phyloP scores from a whole-genome alignment of 192 early-diverging fungal species.

The Irineochytrium annulatum region DNA sequence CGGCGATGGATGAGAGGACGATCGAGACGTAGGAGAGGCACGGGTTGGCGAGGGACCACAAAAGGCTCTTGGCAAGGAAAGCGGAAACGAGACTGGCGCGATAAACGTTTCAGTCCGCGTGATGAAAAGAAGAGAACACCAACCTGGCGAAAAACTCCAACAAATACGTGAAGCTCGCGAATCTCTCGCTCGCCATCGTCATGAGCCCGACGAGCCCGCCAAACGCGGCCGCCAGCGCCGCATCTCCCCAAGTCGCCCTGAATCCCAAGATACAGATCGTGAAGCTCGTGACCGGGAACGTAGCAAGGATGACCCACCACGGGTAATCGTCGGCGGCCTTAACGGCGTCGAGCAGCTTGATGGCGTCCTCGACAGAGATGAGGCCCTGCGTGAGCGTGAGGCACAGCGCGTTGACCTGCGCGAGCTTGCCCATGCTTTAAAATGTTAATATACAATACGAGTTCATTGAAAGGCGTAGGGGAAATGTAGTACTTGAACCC shows the following conservation, averaged over 20 bases:
- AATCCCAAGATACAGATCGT: conserved; percentile 37
- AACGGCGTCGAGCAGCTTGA: conserved; percentile 27
- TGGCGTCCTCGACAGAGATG: conserved; percentile 29
- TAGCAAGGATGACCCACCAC: conserved; percentile 13
- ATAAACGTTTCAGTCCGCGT: not conserved
- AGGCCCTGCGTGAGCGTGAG: conserved; percentile 23
- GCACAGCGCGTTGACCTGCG: conserved; percentile 44
- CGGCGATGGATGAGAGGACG: conserved; percentile 27
- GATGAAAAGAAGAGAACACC: not conserved
- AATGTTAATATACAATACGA: too few species aligned
- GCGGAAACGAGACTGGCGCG: conserved; percentile 8
- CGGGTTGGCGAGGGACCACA: not conserved
- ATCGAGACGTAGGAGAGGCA: conserved; percentile 24
- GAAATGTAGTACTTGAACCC: conserved; percentile 23
- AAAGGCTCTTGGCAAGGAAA: conserved; percentile 20
- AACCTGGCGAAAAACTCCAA: conserved; percentile 39
- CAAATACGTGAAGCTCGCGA: conserved; percentile 27
- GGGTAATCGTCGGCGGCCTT: conserved; percentile 12
- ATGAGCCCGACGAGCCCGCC: conserved; percentile 31
- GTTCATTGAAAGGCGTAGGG: not conserved
- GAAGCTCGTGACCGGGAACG: conserved; percentile 33
- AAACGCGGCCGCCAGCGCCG: conserved; percentile 23
- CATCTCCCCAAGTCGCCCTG: conserved; percentile 32
- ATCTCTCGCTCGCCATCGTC: conserved; percentile 14
- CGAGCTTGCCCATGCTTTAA: conserved; percentile 40